Conservation (phyloP, 495 filamentous ascomycete genomes). For the Chlorociboria aeruginascens region DNA sequence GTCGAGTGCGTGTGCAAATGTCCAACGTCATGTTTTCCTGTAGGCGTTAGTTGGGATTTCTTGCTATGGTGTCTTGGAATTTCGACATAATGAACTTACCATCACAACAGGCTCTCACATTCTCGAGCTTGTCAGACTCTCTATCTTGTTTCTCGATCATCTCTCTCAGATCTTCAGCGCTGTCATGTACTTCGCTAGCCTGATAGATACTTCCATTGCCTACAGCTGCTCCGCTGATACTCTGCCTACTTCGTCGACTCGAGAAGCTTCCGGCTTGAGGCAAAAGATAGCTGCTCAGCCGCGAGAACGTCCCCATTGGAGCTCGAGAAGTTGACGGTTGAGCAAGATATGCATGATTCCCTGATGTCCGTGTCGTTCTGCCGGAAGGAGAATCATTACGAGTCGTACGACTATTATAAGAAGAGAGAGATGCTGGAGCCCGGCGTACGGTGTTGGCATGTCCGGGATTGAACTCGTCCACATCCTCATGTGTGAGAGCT, state of each 20-base stretch:
- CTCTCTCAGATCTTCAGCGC: conserved; percentile 65
- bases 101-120: conserved; percentile 95
- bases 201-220: conserved; percentile 45
- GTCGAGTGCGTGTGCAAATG: conserved; percentile 32
- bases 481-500: conserved; percentile 57
- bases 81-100: conserved; percentile 40
- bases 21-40: conserved; percentile 68
- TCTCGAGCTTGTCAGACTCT: conserved; percentile 70
- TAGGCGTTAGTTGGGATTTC: neutral
- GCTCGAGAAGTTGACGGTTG: conserved; percentile 14
- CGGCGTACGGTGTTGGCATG: conserved; percentile 41
- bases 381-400: conserved; percentile 46
- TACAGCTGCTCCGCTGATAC: conserved; percentile 7
- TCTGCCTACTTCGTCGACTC: conserved; percentile 14
- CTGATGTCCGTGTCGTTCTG: conserved; percentile 26
- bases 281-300: conserved; percentile 23
- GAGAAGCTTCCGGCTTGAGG: conserved; percentile 10
- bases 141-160: conserved; percentile 65
- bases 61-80: conserved; percentile 18
- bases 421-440: conserved; percentile 61
- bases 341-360: conserved; percentile 14
- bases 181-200: conserved; percentile 58
- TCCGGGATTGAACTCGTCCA: conserved; percentile 80
- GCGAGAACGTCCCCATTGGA: conserved; percentile 23
- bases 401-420: conserved; percentile 63